Base-by-base conservation (phyloP, 1,139 yeast species). In the Spencermartinsiella ligniputridi region DNA sequence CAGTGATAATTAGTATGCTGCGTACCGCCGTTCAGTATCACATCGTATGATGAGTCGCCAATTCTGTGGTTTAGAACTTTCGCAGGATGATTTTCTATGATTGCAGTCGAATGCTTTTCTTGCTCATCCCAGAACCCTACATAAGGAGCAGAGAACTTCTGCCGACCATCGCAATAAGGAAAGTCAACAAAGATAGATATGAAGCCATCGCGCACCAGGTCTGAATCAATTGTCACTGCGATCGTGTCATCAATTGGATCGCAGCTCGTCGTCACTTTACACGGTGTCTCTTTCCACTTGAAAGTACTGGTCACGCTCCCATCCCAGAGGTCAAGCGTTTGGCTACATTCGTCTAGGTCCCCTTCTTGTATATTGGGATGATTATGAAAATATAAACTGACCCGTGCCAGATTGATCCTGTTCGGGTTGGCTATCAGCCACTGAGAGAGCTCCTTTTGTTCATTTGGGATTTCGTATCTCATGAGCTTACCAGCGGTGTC, bases 381-480 rank as follows among this genome's bases (percentile, higher is more conserved):
- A 24, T 27, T 35, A 19, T 35, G 33, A 25, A 41, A 39, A 30
- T 30, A 20, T 9, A 45, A 22, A 9, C 48, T 45, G 16, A 45
- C 22, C 30, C 48, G 36, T 17, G 40, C 48, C 15, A 45, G 36
- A 32, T 45, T 45, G 40, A 45, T 30, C 32, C 48, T 34, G 27
- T 45, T 45, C 9, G 48, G 48, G 35, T 45, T 45, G 21, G 48
- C 40, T 18, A 45, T 39, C n/a, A 45, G 35, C 48, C 48, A 45
- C 29, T 45, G 45, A 20, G 43, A 35, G 16, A 45, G 32, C 32
- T 45, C 48, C 38, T 45, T 30, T 17, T 45, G 48, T n/a, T 45
- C 46, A 38, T 45, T 45, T 5, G 45, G 43, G 21, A 42, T 45
- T 22, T 35, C 36, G 37, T 41, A 45, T 12, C 38, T 27, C n/a